Percentiles rank a stretch among this genome's conserved stretches.
Evolutionary conservation across 257 asterid genomes (phyloP).

Genomic region (Solanum ahanhuiri): DNA sequence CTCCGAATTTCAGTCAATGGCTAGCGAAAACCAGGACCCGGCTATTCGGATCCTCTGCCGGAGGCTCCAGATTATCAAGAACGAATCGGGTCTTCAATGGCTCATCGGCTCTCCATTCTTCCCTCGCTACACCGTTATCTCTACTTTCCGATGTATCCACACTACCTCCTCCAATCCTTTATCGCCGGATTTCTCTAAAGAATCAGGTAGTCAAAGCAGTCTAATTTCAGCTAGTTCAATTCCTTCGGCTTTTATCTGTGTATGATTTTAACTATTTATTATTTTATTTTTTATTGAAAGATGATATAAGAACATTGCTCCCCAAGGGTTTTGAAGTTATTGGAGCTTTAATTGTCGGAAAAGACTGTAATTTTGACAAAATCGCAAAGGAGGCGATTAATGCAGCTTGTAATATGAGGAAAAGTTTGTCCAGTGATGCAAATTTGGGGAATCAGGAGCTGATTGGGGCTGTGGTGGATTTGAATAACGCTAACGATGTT

Average conservation of each 20-base stretch:
- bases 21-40: neutral
- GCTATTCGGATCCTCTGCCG: conserved; percentile 45
- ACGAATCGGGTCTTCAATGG: conserved; percentile 61
- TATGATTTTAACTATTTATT: neutral
- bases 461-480: conserved; percentile 60
- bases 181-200: conserved; percentile 44
- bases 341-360: conserved; percentile 56
- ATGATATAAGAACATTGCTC: conserved; percentile 55
- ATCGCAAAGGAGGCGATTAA: conserved; percentile 45
- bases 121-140: conserved; percentile 41
- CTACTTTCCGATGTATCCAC: conserved; percentile 74
- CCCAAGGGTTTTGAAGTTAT: conserved; percentile 77
- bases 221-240: neutral
- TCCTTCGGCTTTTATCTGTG: neutral
- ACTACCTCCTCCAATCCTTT: conserved; percentile 34
- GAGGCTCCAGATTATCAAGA: conserved; percentile 29
- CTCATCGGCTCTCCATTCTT: conserved; percentile 60
- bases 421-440: conserved; percentile 17
- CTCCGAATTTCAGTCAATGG: neutral
- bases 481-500: conserved; percentile 28
- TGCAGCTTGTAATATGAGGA: conserved; percentile 42
- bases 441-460: conserved; percentile 12
- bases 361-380: conserved; percentile 20
- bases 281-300: conserved; percentile 20
- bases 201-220: conserved; percentile 44